These are phyloP conservation scores for Xylaria sp. DNA, from an alignment of 2,329 filamentous ascomycete species.

Conservation along the genomic window DNA sequence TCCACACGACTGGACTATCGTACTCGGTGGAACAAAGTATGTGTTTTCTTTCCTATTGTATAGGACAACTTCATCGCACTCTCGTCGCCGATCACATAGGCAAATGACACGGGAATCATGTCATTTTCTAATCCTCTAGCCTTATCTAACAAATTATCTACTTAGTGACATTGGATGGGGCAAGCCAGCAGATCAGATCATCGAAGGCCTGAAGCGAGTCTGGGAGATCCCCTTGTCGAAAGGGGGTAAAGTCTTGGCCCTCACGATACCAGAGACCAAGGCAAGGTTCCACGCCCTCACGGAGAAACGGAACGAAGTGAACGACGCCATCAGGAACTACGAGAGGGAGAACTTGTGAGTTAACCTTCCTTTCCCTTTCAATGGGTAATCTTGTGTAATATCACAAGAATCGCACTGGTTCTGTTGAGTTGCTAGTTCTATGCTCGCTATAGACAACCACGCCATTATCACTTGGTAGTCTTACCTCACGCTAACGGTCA, in stretches of 20 bases:
- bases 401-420: background rate
- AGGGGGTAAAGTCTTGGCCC: constrained; percentile 66
- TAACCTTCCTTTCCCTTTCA: background rate
- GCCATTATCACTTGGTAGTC: background rate
- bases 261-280: constrained; percentile 69
- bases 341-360: constrained; percentile 63
- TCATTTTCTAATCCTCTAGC: background rate
- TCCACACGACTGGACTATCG: constrained; percentile 64
- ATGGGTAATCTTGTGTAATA: background rate
- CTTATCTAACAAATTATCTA: constrained; percentile 13
- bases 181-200: constrained; percentile 55
- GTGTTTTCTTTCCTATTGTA: constrained; percentile 33
- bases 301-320: constrained; percentile 57
- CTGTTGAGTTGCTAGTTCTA: background rate
- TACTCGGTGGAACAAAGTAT: constrained; percentile 72
- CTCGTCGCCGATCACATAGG: background rate
- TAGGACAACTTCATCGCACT: background rate
- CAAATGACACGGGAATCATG: background rate
- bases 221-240: constrained; percentile 62
- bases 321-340: constrained; percentile 62
- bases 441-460: background rate
- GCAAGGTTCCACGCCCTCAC: constrained; percentile 45
- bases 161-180: constrained; percentile 61
- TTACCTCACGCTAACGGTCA: constrained; percentile 15
- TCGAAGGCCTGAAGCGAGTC: constrained; percentile 57